Base-by-base conservation (phyloP, 2,329 filamentous ascomycete genomes). In the Epichloe sp. region DNA sequence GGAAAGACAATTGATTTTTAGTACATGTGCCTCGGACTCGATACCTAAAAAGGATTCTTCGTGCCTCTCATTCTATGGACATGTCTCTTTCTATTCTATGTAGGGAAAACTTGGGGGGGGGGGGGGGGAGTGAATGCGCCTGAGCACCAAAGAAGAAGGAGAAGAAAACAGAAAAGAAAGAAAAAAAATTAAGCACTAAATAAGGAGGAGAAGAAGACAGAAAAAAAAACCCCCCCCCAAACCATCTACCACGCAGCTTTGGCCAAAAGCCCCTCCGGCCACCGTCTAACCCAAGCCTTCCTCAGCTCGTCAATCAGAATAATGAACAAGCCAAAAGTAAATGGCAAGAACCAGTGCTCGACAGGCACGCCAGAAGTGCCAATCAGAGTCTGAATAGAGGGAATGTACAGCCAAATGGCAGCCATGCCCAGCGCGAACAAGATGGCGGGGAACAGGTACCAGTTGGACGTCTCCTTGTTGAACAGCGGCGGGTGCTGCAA, bases 261-360 rank as follows among this genome's bases (percentile, higher is more conserved):
- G 1, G 76, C 82, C 48, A 84, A 50, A 3, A 78, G 53, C 0
- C 82, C 75, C 2, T 68, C 60, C 0, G 83, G 82, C 67, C 74
- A 82, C 50, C 63, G 78, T 52, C 83, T 72, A 2, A 86, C 77
- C 21, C 67, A 66, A 49, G 69, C 82, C 63, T 88, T 87, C 54
- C 85, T 74, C 11, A 59, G 68, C 66, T 88, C 85, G 60, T 89
- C 85, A 17, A 86, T 61, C 10, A 80, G 59, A 48, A 88, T 62
- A 38, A 86, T 71, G 0, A 54, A 59, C 21, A 57, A 44, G 0
- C 86, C 86, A 64, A 89, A 88, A 0, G 80, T 76, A 62, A 85
- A 80, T 0, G 86, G 86, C 47, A 91, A 61, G 63, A 91, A 89
- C 78, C 83, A 91, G 60, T 89, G 73, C 64, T 85, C 85, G 0